A percentile compares a stretch with the other conserved stretches of the same genome.
Conservation (phyloP, 2,329 filamentous ascomycete species). For the Fusarium sublunatum region DNA sequence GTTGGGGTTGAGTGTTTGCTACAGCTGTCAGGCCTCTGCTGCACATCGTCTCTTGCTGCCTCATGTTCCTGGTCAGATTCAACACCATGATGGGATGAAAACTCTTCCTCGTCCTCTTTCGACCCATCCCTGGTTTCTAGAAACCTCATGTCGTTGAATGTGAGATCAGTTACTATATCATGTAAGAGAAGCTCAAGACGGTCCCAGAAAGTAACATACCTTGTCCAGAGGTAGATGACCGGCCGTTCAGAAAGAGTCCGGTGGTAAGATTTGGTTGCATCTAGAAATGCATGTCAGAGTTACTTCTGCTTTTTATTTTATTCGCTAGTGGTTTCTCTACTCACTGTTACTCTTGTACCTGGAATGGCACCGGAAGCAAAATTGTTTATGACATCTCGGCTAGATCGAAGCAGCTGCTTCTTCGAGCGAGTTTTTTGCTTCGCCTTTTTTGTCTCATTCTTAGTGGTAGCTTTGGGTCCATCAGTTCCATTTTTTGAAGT, state of each 20-base stretch:
- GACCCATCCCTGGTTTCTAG: conserved; percentile 34
- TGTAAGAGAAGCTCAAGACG: conserved; percentile 1
- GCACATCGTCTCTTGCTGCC: background rate
- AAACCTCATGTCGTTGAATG: conserved; percentile 64
- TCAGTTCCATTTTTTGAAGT: conserved; percentile 52
- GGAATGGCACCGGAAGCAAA: conserved; percentile 67
- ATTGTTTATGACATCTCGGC: conserved; percentile 63
- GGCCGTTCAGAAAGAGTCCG: conserved; percentile 51
- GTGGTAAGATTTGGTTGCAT: conserved; percentile 50
- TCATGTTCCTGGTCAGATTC: background rate
- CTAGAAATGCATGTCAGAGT: conserved; percentile 36
- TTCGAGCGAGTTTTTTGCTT: conserved; percentile 22
- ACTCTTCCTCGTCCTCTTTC: conserved; percentile 27
- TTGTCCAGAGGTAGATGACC: conserved; percentile 35
- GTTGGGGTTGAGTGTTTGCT: background rate
- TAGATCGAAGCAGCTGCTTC: conserved; percentile 50
- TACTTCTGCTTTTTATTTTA: background rate
- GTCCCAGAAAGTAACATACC: conserved; percentile 28
- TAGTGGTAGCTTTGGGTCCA: conserved; percentile 9
- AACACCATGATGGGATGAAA: background rate
- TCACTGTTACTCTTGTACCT: conserved; percentile 51
- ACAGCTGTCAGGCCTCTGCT: background rate
- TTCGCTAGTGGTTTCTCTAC: background rate
- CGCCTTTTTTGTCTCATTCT: conserved; percentile 2
- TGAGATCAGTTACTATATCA: conserved; percentile 59